These are phyloP conservation scores for Aspergillus wentii DNA, from an alignment of 495 filamentous ascomycete genomes.

Conservation along the genomic window DNA sequence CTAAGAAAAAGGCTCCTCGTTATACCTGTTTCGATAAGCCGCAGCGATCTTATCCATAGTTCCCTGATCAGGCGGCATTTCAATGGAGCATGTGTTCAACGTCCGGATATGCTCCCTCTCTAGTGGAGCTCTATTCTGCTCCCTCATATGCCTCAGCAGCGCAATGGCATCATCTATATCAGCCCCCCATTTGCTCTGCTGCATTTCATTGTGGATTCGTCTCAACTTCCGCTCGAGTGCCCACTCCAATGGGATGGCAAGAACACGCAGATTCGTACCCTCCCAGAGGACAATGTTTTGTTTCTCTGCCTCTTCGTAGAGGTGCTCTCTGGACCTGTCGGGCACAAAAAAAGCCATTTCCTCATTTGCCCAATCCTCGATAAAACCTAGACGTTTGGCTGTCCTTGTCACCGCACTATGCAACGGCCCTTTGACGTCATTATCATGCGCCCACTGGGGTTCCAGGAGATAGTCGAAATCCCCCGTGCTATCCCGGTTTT, in stretches of 20 bases:
- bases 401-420: constrained; percentile 12
- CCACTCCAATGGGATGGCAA: constrained; percentile 29
- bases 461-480: constrained; percentile 30
- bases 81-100: constrained; percentile 21
- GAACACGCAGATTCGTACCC: constrained; percentile 14
- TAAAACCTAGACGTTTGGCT: constrained; percentile 12
- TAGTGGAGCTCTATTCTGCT: constrained; percentile 15
- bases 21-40: constrained; percentile 16
- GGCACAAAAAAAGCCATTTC: constrained; percentile 26
- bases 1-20: constrained; percentile 13
- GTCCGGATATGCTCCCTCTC: constrained; percentile 19
- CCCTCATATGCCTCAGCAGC: constrained; percentile 17
- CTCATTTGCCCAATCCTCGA: constrained; percentile 23
- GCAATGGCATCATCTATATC: constrained; percentile 26
- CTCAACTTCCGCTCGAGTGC: constrained; percentile 28
- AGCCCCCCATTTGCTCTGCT: constrained; percentile 11
- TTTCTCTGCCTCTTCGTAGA: constrained; percentile 19
- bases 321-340: constrained; percentile 7
- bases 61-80: constrained; percentile 17
- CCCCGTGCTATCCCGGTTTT: constrained; percentile 23
- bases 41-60: constrained; percentile 21
- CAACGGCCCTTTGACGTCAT: constrained; percentile 18
- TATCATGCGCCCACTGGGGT: constrained; percentile 19
- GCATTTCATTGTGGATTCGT: constrained; percentile 16
- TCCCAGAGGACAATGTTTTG: constrained; percentile 24